Evolutionary conservation across 805 yeast species (phyloP), one percentile per base, ranked within the genome.

Genomic region (Candida namnaoensis): DNA sequence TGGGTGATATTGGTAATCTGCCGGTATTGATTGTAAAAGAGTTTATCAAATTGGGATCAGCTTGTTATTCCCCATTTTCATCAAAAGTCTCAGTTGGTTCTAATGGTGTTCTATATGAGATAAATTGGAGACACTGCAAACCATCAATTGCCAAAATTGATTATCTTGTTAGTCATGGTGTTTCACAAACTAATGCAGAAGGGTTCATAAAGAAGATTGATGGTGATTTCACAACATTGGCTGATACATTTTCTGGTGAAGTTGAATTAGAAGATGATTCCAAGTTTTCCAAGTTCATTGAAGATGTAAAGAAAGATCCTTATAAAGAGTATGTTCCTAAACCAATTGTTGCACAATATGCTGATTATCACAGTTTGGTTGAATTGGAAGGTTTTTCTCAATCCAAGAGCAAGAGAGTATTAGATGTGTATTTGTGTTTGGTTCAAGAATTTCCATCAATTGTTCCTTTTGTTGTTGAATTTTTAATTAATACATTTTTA

Each of bases 21-120:
- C 71, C 71, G 6, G 57, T 58, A 27, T 52, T 59, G 1, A 61
- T 78, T 5, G 61, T 75, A 37, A 73, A 72, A 26, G 72, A 71
- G 43, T 40, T 77, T 1, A 57, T 77, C 14, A 56, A 63, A 3
- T 61, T 79, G 35, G 54, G 74, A 28, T 68, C 66, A 38, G 63
- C 68, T 38, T 60, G 71, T 1, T 74, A 63, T 47, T 57, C 58
- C 9, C 53, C 59, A 1, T 55, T 57, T n/a, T 61, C 66, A 6
- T 71, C 68, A 23, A 57, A 59, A 3, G 59, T 53, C 19, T 51
- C 57, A 5, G 59, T 60, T 8, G 61, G 53, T 7, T 61, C 47
- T 2, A 64, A 61, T 36, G 71, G 69, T 26, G 48, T 57, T 34
- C 49, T 64, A 35, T 67, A 52, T 53, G 69, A 64, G 35, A 62